Percentiles rank a stretch among this genome's conserved stretches.
These are phyloP conservation scores for Leccinum subrobustum DNA, from an alignment of 1,284 basidiomycete species.

Conservation along the genomic window DNA sequence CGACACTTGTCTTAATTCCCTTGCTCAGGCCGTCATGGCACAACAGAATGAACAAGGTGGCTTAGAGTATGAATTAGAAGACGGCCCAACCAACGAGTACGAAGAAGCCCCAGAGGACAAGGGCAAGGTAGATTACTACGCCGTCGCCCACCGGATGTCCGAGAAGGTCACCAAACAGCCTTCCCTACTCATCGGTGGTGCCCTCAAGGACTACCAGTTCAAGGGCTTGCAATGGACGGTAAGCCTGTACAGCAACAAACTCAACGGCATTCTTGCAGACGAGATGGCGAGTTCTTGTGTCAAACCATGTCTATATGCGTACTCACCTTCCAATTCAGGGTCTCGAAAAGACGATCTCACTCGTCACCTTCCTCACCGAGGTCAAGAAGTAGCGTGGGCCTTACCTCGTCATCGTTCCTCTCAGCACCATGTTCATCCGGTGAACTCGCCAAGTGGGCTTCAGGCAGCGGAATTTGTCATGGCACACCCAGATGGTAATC, in stretches of 20 bases:
- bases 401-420: conserved; percentile 96
- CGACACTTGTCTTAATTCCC: conserved; percentile 93
- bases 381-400: conserved; percentile 89
- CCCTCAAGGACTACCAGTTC: conserved; percentile 90
- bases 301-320: conserved; percentile 3
- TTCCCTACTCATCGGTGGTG: conserved; percentile 77
- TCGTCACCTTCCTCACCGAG: conserved; percentile 96
- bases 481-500: no score
- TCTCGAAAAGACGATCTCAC: conserved; percentile 95
- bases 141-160: conserved; percentile 91
- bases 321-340: conserved; percentile 52
- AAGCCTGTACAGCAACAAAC: conserved; percentile 96
- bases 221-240: conserved; percentile 98
- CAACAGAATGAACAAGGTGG: conserved; percentile 85
- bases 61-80: conserved; percentile 53
- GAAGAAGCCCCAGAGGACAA: conserved; percentile 61
- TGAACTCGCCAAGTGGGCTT: conserved; percentile 98
- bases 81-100: conserved; percentile 75
- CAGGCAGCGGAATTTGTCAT: conserved; percentile 32
- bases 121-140: conserved; percentile 93
- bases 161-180: conserved; percentile 90
- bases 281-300: conserved; percentile 77
- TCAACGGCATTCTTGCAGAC: conserved; percentile 96
- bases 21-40: conserved; percentile 91
- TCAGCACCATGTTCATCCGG: conserved; percentile 97